Conservation (phyloP, 2,329 filamentous ascomycete genomes). For the Aspergillus pseudonomiae region DNA sequence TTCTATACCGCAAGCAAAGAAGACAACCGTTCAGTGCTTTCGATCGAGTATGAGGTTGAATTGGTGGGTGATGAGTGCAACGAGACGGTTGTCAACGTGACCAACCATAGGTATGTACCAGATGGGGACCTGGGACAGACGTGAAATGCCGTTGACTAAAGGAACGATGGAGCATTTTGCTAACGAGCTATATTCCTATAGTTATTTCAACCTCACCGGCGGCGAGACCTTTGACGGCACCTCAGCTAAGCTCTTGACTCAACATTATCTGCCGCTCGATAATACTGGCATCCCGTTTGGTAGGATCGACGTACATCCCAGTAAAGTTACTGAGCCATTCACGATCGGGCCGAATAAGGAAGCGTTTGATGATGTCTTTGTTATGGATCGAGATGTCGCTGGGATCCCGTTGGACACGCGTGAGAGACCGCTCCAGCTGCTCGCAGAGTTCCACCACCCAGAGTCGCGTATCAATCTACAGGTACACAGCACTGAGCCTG, state of each 20-base stretch:
- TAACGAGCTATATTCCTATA: slow-evolving; percentile 29
- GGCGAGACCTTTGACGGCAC: slow-evolving; percentile 65
- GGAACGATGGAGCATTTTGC: background rate
- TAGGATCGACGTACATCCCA: slow-evolving; percentile 64
- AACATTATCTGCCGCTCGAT: slow-evolving; percentile 74
- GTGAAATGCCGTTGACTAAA: background rate
- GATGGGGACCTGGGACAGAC: background rate
- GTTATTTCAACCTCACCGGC: slow-evolving; percentile 69
- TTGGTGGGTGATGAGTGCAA: slow-evolving; percentile 73
- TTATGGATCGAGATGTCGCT: slow-evolving; percentile 67
- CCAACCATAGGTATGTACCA: slow-evolving; percentile 77
- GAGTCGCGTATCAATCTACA: slow-evolving; percentile 78
- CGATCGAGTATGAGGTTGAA: slow-evolving; percentile 87
- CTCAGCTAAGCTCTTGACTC: slow-evolving; percentile 59
- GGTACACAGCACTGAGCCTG: slow-evolving; percentile 87
- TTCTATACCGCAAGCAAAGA: slow-evolving; percentile 78
- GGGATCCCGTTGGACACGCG: slow-evolving; percentile 69
- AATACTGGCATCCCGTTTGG: slow-evolving; percentile 73
- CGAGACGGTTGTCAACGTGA: slow-evolving; percentile 92
- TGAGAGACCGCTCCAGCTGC: slow-evolving; percentile 62
- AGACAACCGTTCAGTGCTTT: slow-evolving; percentile 68
- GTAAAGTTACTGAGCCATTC: slow-evolving; percentile 68
- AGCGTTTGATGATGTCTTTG: slow-evolving; percentile 87
- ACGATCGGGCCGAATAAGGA: slow-evolving; percentile 71
- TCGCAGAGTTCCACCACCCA: slow-evolving; percentile 75